Percentiles rank a stretch among this genome's conserved stretches.
phyloP scores from a whole-genome alignment of 805 yeast genomes.

The Saccharomycopsis schoenii region DNA sequence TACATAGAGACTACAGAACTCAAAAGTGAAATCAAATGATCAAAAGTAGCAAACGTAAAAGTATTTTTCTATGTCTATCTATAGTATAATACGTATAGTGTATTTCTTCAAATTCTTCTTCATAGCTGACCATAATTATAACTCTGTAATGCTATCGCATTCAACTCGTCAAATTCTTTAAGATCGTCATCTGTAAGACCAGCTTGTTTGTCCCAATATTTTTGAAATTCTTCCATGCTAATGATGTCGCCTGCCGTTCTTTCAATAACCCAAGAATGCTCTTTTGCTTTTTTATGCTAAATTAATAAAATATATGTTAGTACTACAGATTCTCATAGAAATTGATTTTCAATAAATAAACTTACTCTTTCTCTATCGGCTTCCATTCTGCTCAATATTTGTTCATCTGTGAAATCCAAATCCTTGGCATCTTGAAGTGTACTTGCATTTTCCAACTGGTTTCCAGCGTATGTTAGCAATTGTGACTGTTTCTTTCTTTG shows the following conservation, averaged over 20 bases:
- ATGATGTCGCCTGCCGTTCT: conserved; percentile 31
- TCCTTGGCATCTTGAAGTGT: background rate
- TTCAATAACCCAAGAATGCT: conserved; percentile 63
- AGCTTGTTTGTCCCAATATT: conserved; percentile 29
- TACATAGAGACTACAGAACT: background rate
- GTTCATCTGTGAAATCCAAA: conserved; percentile 30
- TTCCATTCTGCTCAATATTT: conserved; percentile 72
- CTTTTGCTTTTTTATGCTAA: conserved; percentile 70
- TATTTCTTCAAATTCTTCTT: background rate
- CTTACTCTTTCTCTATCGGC: conserved; percentile 70
- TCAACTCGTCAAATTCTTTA: conserved; percentile 43
- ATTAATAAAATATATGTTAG: background rate
- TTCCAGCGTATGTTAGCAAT: background rate
- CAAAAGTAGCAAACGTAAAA: too few relatives aligned
- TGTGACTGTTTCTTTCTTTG: background rate
- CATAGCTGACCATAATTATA: conserved; percentile 24
- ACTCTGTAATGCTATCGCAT: conserved; percentile 42
- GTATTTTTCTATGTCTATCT: background rate
- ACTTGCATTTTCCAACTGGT: background rate
- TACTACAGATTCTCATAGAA: background rate
- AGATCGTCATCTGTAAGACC: conserved; percentile 37
- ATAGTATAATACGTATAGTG: background rate
- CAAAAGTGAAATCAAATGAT: background rate
- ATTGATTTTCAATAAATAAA: background rate
- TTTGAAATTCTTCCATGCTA: conserved; percentile 41